phyloP scores from a whole-genome alignment of 2,329 filamentous ascomycete genomes.

The Botrytis paeoniae region DNA sequence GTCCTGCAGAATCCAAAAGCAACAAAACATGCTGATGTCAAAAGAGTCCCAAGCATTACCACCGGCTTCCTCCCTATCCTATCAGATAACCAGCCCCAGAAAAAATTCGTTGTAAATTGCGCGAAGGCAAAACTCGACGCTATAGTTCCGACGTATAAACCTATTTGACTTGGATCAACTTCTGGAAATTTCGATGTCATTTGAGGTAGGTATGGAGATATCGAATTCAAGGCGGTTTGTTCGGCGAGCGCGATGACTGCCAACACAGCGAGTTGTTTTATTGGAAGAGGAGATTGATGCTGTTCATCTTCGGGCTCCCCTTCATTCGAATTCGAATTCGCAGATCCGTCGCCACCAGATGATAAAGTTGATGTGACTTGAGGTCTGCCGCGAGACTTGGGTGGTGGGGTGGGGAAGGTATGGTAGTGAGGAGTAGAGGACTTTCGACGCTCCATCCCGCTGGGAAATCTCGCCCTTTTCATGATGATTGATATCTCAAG shows the following conservation, averaged over 20 bases:
- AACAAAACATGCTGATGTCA: conserved; percentile 77
- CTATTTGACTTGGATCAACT: conserved; percentile 67
- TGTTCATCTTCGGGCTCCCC: conserved; percentile 38
- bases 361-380: conserved; percentile 38
- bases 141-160: conserved; percentile 85
- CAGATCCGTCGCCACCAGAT: conserved; percentile 33
- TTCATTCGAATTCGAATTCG: conserved; percentile 36
- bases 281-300: conserved; percentile 66
- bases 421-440: conserved; percentile 64
- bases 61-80: conserved; percentile 77
- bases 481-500: conserved; percentile 2
- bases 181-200: conserved; percentile 88
- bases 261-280: conserved; percentile 76
- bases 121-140: conserved; percentile 90
- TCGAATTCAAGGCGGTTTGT: conserved; percentile 95
- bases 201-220: conserved; percentile 88
- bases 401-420: conserved; percentile 75
- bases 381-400: conserved; percentile 56
- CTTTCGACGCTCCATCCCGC: conserved; percentile 34
- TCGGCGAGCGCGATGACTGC: conserved; percentile 88
- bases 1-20: conserved; percentile 82
- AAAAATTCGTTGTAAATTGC: conserved; percentile 87
- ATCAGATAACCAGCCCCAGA: conserved; percentile 85
- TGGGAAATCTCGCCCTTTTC: conserved; percentile 11
- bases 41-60: conserved; percentile 75